Evolutionary conservation across 192 early-diverging fungal species (phyloP).

Genomic region (Dimargaris cristalligena): DNA sequence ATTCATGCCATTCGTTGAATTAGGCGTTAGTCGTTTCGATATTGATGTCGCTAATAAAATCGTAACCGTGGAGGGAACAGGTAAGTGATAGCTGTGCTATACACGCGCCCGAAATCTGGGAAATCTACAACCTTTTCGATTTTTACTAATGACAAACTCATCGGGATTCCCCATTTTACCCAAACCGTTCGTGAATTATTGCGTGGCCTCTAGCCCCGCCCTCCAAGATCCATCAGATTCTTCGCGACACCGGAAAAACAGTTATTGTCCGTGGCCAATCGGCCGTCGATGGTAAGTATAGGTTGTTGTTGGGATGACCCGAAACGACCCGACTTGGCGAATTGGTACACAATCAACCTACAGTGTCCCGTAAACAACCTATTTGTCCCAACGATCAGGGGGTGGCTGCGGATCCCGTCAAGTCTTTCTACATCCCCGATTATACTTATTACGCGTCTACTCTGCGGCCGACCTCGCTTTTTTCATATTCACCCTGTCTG

Average conservation of each 20-base stretch:
- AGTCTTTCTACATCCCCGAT: neutral
- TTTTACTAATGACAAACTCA: neutral
- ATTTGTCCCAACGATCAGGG: neutral
- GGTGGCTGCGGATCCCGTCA: neutral
- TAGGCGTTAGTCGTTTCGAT: conserved; percentile 43
- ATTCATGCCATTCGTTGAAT: too few species aligned
- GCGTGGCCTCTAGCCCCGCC: conserved; percentile 31
- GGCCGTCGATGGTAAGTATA: conserved; percentile 30
- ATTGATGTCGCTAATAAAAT: conserved; percentile 49
- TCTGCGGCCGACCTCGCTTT: neutral
- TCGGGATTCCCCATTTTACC: neutral
- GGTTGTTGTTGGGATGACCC: too few species aligned
- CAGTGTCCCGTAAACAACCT: neutral
- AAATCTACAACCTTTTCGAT: too few species aligned
- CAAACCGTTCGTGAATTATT: neutral
- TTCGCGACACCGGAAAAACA: conserved; percentile 54
- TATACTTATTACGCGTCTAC: neutral
- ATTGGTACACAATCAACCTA: neutral
- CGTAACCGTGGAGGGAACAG: conserved; percentile 56
- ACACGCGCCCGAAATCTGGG: too few species aligned
- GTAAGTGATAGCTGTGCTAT: too few species aligned
- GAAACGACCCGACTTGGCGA: too few species aligned
- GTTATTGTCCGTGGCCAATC: conserved; percentile 68
- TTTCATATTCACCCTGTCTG: neutral
- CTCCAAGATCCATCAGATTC: conserved; percentile 37